These are phyloP conservation scores for Suillus alpinus DNA, from an alignment of 768 basidiomycete genomes.

Conservation along the genomic window DNA sequence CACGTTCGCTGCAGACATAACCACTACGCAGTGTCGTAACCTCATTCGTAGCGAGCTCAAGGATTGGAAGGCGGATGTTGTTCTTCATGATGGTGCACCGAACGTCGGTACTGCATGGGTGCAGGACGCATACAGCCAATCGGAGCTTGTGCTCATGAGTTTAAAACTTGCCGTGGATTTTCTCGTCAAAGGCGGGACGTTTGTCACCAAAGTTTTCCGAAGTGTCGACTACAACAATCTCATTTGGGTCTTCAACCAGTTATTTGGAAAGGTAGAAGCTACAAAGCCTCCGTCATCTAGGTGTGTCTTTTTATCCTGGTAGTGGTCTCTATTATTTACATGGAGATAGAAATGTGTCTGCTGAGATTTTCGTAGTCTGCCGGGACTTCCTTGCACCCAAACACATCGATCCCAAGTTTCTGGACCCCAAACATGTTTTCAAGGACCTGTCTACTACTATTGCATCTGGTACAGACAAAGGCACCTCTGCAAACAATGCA, in stretches of 20 bases:
- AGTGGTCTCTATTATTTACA: background rate
- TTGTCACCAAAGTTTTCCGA: constrained; percentile 98
- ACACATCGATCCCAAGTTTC: constrained; percentile 95
- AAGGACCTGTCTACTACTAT: constrained; percentile 70
- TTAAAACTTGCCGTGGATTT: constrained; percentile 96
- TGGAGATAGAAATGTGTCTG: constrained; percentile 84
- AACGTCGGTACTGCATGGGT: constrained; percentile 99
- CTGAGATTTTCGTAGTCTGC: constrained; percentile 99
- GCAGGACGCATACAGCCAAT: constrained; percentile 96
- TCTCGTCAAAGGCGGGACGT: constrained; percentile 87
- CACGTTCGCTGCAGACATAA: constrained; percentile 94
- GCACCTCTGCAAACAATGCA: constrained; percentile 59
- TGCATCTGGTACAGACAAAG: constrained; percentile 45
- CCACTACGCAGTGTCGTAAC: constrained; percentile 85
- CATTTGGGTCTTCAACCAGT: constrained; percentile 97
- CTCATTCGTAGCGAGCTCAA: constrained; percentile 85
- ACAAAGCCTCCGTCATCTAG: constrained; percentile 98
- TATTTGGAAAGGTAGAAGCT: constrained; percentile 95
- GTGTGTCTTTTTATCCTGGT: constrained; percentile 38
- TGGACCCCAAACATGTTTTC: constrained; percentile 97
- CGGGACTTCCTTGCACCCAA: constrained; percentile 92
- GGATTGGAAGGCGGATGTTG: constrained; percentile 98
- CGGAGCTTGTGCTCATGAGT: constrained; percentile 93
- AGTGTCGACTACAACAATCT: constrained; percentile 98
- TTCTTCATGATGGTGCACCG: constrained; percentile 97